Conservation (phyloP, 495 filamentous ascomycete genomes). For the Haplographium delicatum region DNA sequence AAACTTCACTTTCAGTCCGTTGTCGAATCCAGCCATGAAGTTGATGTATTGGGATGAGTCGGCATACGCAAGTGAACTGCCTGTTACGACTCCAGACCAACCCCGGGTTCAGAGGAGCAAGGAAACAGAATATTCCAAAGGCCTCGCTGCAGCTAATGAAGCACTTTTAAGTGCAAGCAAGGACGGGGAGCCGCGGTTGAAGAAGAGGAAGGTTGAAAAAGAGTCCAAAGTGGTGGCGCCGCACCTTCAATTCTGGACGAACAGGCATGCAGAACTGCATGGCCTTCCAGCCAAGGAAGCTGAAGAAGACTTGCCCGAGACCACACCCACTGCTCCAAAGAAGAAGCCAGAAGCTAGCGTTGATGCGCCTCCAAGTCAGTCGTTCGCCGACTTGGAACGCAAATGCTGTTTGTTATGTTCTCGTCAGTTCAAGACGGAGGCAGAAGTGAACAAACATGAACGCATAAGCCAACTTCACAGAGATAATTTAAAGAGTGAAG, state of each 20-base stretch:
- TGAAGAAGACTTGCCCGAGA: conserved; percentile 16
- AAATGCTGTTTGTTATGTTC: conserved; percentile 76
- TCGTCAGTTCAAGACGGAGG: conserved; percentile 63
- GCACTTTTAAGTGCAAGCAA: conserved; percentile 35
- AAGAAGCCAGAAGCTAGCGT: not conserved
- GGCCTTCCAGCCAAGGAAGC: conserved; percentile 36
- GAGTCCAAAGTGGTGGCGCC: conserved; percentile 52
- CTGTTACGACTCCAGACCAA: conserved; percentile 47
- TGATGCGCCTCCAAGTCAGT: conserved; percentile 38
- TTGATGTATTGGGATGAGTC: conserved; percentile 84
- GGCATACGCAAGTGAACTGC: conserved; percentile 64
- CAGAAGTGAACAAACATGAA: conserved; percentile 72
- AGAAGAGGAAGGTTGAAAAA: conserved; percentile 63
- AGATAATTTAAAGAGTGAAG: conserved; percentile 59
- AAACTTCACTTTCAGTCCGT: conserved; percentile 65
- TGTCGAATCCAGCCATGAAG: conserved; percentile 62
- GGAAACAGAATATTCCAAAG: conserved; percentile 24
- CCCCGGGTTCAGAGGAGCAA: conserved; percentile 28
- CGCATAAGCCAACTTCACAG: conserved; percentile 69
- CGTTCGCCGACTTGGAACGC: conserved; percentile 64
- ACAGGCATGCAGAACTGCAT: conserved; percentile 80
- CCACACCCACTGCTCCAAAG: conserved; percentile 22
- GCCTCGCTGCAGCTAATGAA: conserved; percentile 36
- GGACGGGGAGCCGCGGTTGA: conserved; percentile 48
- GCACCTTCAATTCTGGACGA: conserved; percentile 84